Percentiles rank a stretch among this genome's conserved stretches.
Conservation (phyloP, 1,284 basidiomycete genomes). For the Stygiomarasmius scandens region DNA sequence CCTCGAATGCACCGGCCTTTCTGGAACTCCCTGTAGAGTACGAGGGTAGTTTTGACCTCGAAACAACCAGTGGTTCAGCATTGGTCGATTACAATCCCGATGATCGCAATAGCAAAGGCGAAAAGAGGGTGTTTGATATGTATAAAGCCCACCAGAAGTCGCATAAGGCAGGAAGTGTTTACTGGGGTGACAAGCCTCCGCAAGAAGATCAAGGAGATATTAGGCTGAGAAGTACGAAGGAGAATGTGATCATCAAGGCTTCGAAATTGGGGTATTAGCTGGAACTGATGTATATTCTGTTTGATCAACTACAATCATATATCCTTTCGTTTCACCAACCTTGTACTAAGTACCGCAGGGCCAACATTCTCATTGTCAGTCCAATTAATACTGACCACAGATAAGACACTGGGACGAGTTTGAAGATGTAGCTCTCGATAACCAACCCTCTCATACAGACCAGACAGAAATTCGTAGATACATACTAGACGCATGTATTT, state of each 20-base stretch:
- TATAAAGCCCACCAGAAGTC: background rate
- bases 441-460: too few species aligned
- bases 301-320: too few species aligned
- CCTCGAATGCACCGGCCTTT: background rate
- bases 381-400: too few species aligned
- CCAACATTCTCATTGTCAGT: too few species aligned
- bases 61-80: background rate
- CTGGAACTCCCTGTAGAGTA: background rate
- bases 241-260: background rate
- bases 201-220: background rate
- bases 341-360: too few species aligned
- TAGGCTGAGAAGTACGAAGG: background rate
- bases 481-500: too few species aligned
- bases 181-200: constrained; percentile 2
- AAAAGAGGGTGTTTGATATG: background rate
- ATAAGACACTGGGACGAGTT: too few species aligned
- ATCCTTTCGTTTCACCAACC: too few species aligned
- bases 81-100: background rate
- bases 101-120: background rate
- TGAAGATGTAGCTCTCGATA: too few species aligned
- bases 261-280: too few species aligned
- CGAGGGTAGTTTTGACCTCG: background rate
- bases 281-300: too few species aligned
- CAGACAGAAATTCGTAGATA: too few species aligned
- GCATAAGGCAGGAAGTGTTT: background rate